These are phyloP conservation scores for Blastocystis sp. DNA, from an alignment of 352 stramenopile genomes.

Conservation along the genomic window DNA sequence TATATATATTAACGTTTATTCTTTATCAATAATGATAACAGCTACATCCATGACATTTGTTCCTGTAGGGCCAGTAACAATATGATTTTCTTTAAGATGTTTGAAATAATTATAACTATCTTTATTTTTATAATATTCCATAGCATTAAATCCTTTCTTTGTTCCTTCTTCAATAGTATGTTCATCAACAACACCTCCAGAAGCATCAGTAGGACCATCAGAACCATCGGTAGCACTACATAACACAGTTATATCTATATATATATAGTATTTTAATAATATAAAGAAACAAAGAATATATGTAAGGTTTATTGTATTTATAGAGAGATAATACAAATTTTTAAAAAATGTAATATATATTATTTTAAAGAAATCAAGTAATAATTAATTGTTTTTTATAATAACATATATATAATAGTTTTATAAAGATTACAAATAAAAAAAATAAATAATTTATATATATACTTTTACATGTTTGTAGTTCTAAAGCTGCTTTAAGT, in stretches of 20 bases:
- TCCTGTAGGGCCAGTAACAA: constrained; percentile 41
- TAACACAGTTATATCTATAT: constrained; percentile 33
- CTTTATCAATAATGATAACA: constrained; percentile 29
- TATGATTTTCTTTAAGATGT: constrained; percentile 27
- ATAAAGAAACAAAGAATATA: too few species aligned
- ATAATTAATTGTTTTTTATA: too few species aligned
- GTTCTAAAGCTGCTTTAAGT: constrained; percentile 48
- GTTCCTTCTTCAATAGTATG: constrained; percentile 41
- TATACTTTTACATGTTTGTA: too few species aligned
- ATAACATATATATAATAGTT: too few species aligned
- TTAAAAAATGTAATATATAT: too few species aligned
- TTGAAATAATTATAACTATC: constrained; percentile 38
- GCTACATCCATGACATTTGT: constrained; percentile 44
- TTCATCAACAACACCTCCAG: constrained; percentile 51
- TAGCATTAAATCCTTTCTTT: constrained; percentile 26
- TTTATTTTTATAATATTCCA: constrained; percentile 23
- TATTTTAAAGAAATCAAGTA: too few species aligned
- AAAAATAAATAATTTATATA: too few species aligned
- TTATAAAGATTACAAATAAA: too few species aligned
- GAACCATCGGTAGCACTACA: constrained; percentile 54
- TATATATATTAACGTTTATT: too few species aligned
- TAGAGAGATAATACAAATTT: too few species aligned
- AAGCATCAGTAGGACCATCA: constrained; percentile 57
- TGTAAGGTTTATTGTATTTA: too few species aligned
- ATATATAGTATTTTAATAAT: too few species aligned